Evolutionary conservation across 1,284 basidiomycete species (phyloP), one percentile per base, ranked within the genome.

Genomic region (Sutorius eximius): DNA sequence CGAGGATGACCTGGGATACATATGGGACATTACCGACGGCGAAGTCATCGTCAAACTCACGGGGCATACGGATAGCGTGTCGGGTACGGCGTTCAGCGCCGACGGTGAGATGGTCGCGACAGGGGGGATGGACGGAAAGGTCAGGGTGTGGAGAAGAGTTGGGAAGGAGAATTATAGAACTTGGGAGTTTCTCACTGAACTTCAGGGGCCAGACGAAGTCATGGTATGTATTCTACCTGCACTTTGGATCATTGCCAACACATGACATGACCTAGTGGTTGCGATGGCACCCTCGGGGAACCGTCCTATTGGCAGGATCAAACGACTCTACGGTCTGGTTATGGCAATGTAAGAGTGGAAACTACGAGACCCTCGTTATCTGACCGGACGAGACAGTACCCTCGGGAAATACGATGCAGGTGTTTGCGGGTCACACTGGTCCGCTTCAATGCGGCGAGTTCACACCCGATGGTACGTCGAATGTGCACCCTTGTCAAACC

Each of bases 281-380:
- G 49, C 79, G 85, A 74, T 99, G 96, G 96, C 97, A 99, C 76
- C 96, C 97, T 0, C 95, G 89, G 70, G 97, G 95, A 15, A 77
- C 78, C 45, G 90, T 98, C 3, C 80, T 99, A 0, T 82, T 96
- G 3, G 95, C 93, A 0, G 96, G 96, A 36, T 91, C 92, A 18
- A 93, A 96, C 61, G 96, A 99, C 72, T 84, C 90, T 5, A 97
- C 91, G 5, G 86, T 96, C n/a, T 99, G 96, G 96, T 78, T 99
- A 66, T 99, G 95, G 95, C 92, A 97, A 76, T 75, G 95, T 95
- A 71, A 61, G 82, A 68, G 41, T 45, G 15, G 6, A 30, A 24
- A n/a, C 15, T 18, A 27, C 8, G 48, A 33, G 16, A n/a, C 29
- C 37, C 56, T 49, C 42, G 27, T 52, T 22, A 3, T 52, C 50